A percentile compares a stretch with the other conserved stretches of the same genome.
Conservation (phyloP, 345 rosid species). For the Anacardium occidentale region DNA sequence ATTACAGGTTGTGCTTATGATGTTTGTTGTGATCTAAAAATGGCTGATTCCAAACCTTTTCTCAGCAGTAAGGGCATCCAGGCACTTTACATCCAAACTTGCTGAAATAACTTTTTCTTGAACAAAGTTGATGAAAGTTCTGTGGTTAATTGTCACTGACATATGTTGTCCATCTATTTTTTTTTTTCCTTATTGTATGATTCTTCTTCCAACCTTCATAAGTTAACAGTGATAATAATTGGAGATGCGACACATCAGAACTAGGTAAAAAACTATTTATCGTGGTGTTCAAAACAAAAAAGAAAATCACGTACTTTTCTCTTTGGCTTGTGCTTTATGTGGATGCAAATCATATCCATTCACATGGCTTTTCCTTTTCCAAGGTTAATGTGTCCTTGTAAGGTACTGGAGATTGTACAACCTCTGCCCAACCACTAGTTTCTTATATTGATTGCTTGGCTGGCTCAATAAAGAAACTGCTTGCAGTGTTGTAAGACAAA, state of each 20-base stretch:
- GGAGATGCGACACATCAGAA: not conserved
- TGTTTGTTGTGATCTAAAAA: slow-evolving; percentile 52
- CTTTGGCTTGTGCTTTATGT: not conserved
- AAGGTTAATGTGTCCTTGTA: not conserved
- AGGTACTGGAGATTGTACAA: not conserved
- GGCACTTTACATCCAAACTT: slow-evolving; percentile 36
- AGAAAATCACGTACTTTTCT: not conserved
- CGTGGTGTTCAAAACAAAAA: not conserved
- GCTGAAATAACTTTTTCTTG: slow-evolving; percentile 1
- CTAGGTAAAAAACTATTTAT: not conserved
- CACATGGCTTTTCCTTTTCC: not conserved
- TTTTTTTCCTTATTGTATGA: not conserved
- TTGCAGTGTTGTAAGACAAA: too few relatives aligned
- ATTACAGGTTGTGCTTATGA: not conserved
- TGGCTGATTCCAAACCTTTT: slow-evolving; percentile 92
- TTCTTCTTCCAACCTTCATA: not conserved
- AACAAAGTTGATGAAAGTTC: not conserved
- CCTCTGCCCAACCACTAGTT: not conserved
- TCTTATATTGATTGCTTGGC: not conserved
- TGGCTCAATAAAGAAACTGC: not conserved
- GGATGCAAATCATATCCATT: not conserved
- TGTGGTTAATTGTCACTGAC: not conserved
- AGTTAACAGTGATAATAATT: not conserved
- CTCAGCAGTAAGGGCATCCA: slow-evolving; percentile 91
- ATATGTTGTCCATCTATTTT: not conserved